Conservation (phyloP, 139 green algal species). For the Chlorella vulgaris region DNA sequence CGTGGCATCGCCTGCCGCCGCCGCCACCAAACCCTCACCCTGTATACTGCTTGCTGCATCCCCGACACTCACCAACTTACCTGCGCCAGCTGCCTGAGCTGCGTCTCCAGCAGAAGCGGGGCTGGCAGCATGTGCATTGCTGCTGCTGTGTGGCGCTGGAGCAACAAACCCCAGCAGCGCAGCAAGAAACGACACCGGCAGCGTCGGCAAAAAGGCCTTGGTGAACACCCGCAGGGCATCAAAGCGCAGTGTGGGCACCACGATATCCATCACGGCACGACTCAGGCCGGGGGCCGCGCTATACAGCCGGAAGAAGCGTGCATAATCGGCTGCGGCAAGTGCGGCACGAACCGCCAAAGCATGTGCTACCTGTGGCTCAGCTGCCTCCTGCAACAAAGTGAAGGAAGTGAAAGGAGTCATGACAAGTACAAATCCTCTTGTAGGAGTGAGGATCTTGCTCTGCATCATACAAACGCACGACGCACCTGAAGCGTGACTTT, state of each 20-base stretch:
- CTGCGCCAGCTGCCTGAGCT: not conserved
- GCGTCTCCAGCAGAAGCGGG: not conserved
- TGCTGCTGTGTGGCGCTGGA: not conserved
- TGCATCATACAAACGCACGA: not conserved
- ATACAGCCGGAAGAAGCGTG: slow-evolving; percentile 80
- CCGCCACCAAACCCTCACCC: not conserved
- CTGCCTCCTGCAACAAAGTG: slow-evolving; percentile 28
- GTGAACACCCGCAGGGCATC: slow-evolving; percentile 56
- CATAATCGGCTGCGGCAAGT: slow-evolving; percentile 45
- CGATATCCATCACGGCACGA: slow-evolving; percentile 76
- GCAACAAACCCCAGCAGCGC: slow-evolving; percentile 65
- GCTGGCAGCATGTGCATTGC: not conserved
- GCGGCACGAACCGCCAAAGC: slow-evolving; percentile 62
- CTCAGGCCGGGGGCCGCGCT: slow-evolving; percentile 62
- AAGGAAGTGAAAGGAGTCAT: too few relatives aligned
- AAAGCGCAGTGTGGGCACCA: slow-evolving; percentile 60
- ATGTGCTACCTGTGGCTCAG: slow-evolving; percentile 57
- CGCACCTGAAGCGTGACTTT: slow-evolving; percentile 11
- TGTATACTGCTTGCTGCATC: not conserved
- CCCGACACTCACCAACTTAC: not conserved
- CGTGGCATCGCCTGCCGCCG: not conserved
- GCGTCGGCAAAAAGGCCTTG: slow-evolving; percentile 58
- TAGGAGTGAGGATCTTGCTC: too few relatives aligned
- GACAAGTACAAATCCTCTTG: too few relatives aligned
- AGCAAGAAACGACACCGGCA: slow-evolving; percentile 63